A percentile compares a stretch with the other conserved stretches of the same genome.
These are phyloP conservation scores for Hypocreales sp. DNA, from an alignment of 2,329 filamentous ascomycete genomes.

Conservation along the genomic window DNA sequence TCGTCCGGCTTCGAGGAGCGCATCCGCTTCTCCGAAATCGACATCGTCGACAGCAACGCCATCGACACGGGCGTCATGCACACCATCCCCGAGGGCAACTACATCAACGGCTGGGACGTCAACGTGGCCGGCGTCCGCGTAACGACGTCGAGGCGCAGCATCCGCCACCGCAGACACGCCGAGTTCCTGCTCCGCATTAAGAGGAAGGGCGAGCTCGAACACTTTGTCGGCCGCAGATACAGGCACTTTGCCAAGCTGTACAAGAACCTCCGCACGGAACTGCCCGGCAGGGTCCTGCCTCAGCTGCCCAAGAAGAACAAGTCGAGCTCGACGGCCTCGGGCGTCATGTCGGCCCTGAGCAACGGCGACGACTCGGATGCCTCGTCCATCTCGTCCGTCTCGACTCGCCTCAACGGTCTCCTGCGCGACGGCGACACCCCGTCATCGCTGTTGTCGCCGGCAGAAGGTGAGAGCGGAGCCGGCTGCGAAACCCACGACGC, in stretches of 20 bases:
- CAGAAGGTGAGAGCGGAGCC: conserved; percentile 2
- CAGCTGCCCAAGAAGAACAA: conserved; percentile 88
- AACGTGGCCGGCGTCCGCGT: conserved; percentile 85
- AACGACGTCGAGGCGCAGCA: conserved; percentile 66
- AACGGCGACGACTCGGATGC: conserved; percentile 52
- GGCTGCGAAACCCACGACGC: too few relatives aligned
- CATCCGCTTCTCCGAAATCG: conserved; percentile 91
- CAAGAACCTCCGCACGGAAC: conserved; percentile 63
- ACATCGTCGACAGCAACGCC: conserved; percentile 85
- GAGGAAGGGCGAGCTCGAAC: conserved; percentile 56
- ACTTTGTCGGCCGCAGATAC: conserved; percentile 73
- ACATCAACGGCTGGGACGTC: conserved; percentile 91
- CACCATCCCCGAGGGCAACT: conserved; percentile 79
- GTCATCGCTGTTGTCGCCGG: conserved; percentile 14
- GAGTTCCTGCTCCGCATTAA: conserved; percentile 86
- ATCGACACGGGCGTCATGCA: conserved; percentile 81
- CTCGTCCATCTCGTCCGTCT: conserved; percentile 68
- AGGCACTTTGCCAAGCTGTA: conserved; percentile 75
- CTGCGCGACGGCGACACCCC: conserved; percentile 6
- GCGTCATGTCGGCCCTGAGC: conserved; percentile 36
- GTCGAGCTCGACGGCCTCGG: conserved; percentile 50
- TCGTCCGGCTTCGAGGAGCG: conserved; percentile 95
- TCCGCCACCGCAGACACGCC: conserved; percentile 83
- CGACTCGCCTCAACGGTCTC: conserved; percentile 44
- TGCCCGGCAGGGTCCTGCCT: conserved; percentile 81